Conservation (phyloP, 2,329 filamentous ascomycete genomes). For the Epichloe uncinata region DNA sequence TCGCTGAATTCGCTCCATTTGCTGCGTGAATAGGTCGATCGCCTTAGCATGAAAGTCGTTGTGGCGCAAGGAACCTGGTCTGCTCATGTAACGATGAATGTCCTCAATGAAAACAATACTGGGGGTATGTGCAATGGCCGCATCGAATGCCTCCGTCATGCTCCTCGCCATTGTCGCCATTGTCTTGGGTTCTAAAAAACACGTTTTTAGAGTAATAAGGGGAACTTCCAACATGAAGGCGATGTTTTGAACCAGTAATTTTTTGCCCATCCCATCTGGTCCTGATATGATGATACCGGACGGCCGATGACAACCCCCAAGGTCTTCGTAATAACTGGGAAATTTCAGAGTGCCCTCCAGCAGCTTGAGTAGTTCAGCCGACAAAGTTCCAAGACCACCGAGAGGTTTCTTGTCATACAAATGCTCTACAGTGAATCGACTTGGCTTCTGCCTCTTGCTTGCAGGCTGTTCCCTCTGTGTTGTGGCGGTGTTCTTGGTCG, state of each 20-base stretch:
- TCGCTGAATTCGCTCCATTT: constrained; percentile 61
- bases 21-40: constrained; percentile 67
- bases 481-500: not conserved
- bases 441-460: constrained; percentile 19
- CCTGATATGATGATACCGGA: constrained; percentile 61
- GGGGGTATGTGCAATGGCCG: constrained; percentile 67
- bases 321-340: constrained; percentile 10
- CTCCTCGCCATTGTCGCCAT: constrained; percentile 26
- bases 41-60: constrained; percentile 85
- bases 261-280: constrained; percentile 71
- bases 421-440: constrained; percentile 19
- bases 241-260: constrained; percentile 59
- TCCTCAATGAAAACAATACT: constrained; percentile 88
- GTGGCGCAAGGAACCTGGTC: constrained; percentile 61
- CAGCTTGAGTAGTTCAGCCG: constrained; percentile 10
- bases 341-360: constrained; percentile 9
- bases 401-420: constrained; percentile 11
- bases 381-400: constrained; percentile 18
- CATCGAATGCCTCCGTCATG: constrained; percentile 41
- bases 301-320: constrained; percentile 5
- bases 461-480: constrained; percentile 16
- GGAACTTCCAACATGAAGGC: constrained; percentile 60
- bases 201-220: constrained; percentile 43
- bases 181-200: constrained; percentile 25
- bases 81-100: constrained; percentile 73